phyloP scores from a whole-genome alignment of 352 stramenopile genomes.

The Phytophthora syringae region DNA sequence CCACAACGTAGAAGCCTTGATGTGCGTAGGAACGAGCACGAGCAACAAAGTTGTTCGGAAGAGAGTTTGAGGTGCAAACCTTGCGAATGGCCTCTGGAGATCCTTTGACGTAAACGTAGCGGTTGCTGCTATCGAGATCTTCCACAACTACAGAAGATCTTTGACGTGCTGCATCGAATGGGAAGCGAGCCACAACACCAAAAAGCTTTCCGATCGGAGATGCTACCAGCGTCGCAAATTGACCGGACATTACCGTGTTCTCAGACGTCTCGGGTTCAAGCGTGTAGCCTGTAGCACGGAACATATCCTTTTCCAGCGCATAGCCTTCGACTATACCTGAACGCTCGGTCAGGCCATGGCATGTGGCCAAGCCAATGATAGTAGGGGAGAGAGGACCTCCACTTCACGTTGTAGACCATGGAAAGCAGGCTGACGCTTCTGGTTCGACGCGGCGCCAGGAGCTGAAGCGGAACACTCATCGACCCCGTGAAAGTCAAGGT shows the following conservation, averaged over 20 bases:
- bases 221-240: constrained; percentile 68
- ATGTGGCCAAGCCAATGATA: constrained; percentile 73
- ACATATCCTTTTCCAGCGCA: constrained; percentile 79
- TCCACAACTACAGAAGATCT: constrained; percentile 76
- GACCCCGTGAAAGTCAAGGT: constrained; percentile 76
- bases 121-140: constrained; percentile 65
- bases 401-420: constrained; percentile 69
- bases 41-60: constrained; percentile 78
- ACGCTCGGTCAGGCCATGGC: constrained; percentile 65
- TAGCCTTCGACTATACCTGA: constrained; percentile 67
- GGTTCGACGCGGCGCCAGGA: constrained; percentile 7
- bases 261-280: constrained; percentile 53
- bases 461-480: constrained; percentile 53
- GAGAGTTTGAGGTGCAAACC: constrained; percentile 66
- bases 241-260: constrained; percentile 21
- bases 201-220: constrained; percentile 77
- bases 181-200: constrained; percentile 70
- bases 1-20: constrained; percentile 87
- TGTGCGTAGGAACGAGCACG: constrained; percentile 68
- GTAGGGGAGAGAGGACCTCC: constrained; percentile 67
- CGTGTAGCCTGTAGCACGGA: constrained; percentile 64
- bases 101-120: constrained; percentile 74
- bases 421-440: constrained; percentile 40
- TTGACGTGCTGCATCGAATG: constrained; percentile 76
- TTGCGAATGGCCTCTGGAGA: constrained; percentile 63